Base-by-base conservation (phyloP, 2,329 filamentous ascomycete genomes). In the Cryphonectria parasitica region DNA sequence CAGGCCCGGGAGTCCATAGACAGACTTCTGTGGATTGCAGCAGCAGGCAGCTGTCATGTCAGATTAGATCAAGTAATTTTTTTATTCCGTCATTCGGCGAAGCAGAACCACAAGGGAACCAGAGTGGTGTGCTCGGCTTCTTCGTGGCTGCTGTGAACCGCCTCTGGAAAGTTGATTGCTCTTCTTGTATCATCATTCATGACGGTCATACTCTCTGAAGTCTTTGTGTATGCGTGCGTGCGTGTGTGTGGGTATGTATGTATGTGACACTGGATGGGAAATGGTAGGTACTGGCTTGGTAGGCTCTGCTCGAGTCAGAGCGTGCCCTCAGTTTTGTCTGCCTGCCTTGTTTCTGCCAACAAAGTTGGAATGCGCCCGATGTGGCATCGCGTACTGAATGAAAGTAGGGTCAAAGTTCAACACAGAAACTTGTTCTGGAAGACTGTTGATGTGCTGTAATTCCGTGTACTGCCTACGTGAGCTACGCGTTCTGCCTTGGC, bases 61-160 rank as follows among this genome's bases (percentile, higher is more conserved):
- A 89, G 87, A 89, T 89, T 89, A 89, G 87, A 89, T 89, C 87
- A 89, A 89, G 87, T 89, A 83, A 84, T 81, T 78, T 74, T 78
- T 74, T 72, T 67, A 74, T 72, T 70, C 71, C 71, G 19, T 72
- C 71, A 72, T 64, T 69, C 43, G 69, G 60, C 69, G 41, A 68
- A 69, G 73, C 77, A 77, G 22, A 75, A 34, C 75, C 77, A 76
- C 73, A 74, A 79, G 78, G 80, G 79, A 87, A 87, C 87, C 86
- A 82, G 81, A 86, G 81, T 73, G 69, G 69, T 36, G 67, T 65
- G 72, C 82, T 84, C 85, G 87, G 87, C 82, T 89, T 87, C 86
- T 80, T 77, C 73, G 72, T 74, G 71, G 74, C 75, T 74, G 72
- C 67, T 74, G 36, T 45, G 13, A 19, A 73, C 62, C 73, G 80